Evolutionary conservation across 495 filamentous ascomycete species (phyloP).

Genomic region (Penicillium macrosclerotiorum): DNA sequence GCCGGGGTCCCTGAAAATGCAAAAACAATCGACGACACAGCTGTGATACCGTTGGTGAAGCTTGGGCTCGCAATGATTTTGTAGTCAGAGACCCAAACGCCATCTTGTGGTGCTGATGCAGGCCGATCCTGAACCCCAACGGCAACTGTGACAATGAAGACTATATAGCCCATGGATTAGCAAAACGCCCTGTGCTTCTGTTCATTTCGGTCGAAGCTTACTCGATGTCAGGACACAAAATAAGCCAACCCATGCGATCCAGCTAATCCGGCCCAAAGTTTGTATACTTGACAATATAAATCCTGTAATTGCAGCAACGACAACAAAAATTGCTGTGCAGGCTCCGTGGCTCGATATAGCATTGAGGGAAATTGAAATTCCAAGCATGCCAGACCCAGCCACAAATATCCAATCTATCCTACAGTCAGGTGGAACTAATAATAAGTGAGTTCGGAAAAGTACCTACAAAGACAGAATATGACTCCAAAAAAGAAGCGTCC

Average conservation of each 20-base stretch:
- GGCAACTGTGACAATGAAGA: slow-evolving; percentile 67
- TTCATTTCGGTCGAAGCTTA: slow-evolving; percentile 42
- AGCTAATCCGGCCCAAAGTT: slow-evolving; percentile 34
- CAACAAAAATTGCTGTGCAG: slow-evolving; percentile 55
- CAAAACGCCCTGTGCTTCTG: too few species aligned
- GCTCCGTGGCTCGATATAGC: slow-evolving; percentile 58
- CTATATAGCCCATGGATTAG: slow-evolving; percentile 38
- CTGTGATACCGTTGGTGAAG: slow-evolving; percentile 47
- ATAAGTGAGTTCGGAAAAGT: neutral
- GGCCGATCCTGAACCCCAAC: slow-evolving; percentile 53
- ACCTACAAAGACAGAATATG: slow-evolving; percentile 47
- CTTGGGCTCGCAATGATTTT: slow-evolving; percentile 25
- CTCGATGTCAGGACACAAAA: slow-evolving; percentile 32
- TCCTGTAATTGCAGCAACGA: slow-evolving; percentile 30
- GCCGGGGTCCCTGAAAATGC: slow-evolving; percentile 60
- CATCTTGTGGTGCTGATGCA: slow-evolving; percentile 28
- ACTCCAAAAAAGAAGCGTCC: slow-evolving; percentile 59
- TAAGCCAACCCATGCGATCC: slow-evolving; percentile 39
- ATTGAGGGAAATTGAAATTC: slow-evolving; percentile 68
- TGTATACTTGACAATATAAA: slow-evolving; percentile 35
- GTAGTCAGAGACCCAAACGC: slow-evolving; percentile 30
- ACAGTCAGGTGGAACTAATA: slow-evolving; percentile 44
- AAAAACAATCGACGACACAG: slow-evolving; percentile 67
- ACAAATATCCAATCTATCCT: slow-evolving; percentile 53
- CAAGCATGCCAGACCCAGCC: slow-evolving; percentile 53